These are phyloP conservation scores for Butyriboletus loyo DNA, from an alignment of 768 basidiomycete species.

Conservation along the genomic window DNA sequence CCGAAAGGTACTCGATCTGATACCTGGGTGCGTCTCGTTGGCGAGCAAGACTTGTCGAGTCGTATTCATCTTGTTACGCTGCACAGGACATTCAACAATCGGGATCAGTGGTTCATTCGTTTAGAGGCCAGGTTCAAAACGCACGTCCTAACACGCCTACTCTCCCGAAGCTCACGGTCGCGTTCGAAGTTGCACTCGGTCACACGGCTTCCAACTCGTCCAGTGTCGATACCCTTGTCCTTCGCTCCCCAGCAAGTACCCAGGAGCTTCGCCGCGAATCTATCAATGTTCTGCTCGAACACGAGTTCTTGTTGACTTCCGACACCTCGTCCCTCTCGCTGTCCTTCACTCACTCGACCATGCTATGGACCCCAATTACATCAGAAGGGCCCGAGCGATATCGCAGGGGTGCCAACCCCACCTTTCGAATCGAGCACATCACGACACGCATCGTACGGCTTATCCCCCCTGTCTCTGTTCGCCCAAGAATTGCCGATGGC, in stretches of 20 bases:
- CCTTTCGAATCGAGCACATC: constrained; percentile 13
- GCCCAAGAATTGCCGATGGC: constrained; percentile 1
- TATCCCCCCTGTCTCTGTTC: constrained; percentile 3
- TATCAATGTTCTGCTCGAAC: constrained; percentile 13
- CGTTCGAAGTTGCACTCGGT: constrained; percentile 18
- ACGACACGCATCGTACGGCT: constrained; percentile 23
- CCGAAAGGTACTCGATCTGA: constrained; percentile 9
- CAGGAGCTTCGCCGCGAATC: constrained; percentile 3
- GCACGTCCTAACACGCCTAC: constrained; percentile 10
- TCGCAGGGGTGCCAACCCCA: constrained; percentile 1
- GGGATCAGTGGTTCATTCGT: constrained; percentile 10
- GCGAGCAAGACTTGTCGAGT: not conserved
- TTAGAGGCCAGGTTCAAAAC: not conserved
- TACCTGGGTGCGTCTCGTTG: constrained; percentile 18
- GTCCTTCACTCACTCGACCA: constrained; percentile 24
- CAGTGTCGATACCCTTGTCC: constrained; percentile 11
- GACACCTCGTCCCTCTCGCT: constrained; percentile 17
- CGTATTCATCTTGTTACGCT: not conserved
- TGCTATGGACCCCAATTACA: constrained; percentile 10
- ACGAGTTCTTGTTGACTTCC: constrained; percentile 11
- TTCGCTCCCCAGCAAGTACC: constrained; percentile 6
- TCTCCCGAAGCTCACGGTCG: constrained; percentile 20
- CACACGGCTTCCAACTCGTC: constrained; percentile 2
- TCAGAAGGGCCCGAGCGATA: constrained; percentile 1
- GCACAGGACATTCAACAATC: constrained; percentile 18